Base-by-base conservation (phyloP, 2,329 filamentous ascomycete genomes). In the Fonsecaea pedrosoi region DNA sequence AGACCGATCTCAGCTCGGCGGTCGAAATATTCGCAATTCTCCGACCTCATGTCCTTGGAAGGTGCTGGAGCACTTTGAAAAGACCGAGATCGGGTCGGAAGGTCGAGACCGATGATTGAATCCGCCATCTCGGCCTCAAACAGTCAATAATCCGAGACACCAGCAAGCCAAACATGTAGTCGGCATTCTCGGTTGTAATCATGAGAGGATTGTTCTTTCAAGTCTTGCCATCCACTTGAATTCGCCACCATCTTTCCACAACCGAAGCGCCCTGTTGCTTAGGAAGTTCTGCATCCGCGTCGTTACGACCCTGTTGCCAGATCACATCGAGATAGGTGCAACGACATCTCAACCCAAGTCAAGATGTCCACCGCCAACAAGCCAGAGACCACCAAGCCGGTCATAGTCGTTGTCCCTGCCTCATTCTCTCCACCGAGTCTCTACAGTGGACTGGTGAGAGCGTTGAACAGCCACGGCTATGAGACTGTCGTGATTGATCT, bases 371-470 rank as follows among this genome's bases (percentile, higher is more conserved):
- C 9, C 4, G 13, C 37, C 37, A 40, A 13, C 37, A 10, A 40
- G 12, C 37, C 92, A 73, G 88, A 84, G 70, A 91, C 85, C 75
- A 92, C 18, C 2, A 54, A 34, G 10, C 21, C 50, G 10, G 32
- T 30, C 18, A 54, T 54, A 30, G 50, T 54, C 50, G 32, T 54
- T 21, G 50, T 54, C 10, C 50, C 50, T 9, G 50, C 18, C 6
- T 54, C 50, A 6, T 54, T 54, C 50, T 54, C 50, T 13, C 50
- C 50, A 13, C 18, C 50, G 4, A 30, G 18, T 9, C 21, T 54
- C 25, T 54, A 54, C 21, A 54, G 18, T 12, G 18, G 12, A 7
- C 21, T 54, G 21, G 50, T 15, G 15, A 18, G 13, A 9, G 50
- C 10, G 15, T 21, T 54, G 12, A 8, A 34, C 13, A 13, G 18